Evolutionary conservation across 164 flowering plant species (phyloP).

Genomic region (Annona squamosa): DNA sequence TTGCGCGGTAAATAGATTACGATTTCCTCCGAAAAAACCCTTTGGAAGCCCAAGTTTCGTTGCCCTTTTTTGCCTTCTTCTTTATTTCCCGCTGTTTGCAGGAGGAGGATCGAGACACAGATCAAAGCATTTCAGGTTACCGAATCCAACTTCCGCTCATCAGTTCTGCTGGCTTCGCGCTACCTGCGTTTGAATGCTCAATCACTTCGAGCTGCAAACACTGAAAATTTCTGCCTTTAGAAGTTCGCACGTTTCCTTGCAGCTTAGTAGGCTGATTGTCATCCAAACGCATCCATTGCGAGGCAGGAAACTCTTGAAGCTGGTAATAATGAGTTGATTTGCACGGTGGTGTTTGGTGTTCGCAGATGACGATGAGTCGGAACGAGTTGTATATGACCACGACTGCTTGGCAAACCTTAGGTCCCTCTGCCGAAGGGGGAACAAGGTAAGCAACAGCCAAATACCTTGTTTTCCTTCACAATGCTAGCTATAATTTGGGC

Average conservation of each 20-base stretch:
- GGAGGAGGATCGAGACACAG: slow-evolving; percentile 29
- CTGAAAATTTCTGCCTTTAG: neutral
- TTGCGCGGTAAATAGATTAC: slow-evolving; percentile 3
- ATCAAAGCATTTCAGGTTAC: slow-evolving; percentile 42
- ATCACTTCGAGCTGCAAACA: neutral
- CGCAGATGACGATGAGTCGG: slow-evolving; percentile 22
- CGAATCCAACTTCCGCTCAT: neutral
- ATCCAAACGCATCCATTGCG: neutral
- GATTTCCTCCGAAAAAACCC: neutral
- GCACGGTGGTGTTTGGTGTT: neutral
- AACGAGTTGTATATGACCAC: slow-evolving; percentile 1
- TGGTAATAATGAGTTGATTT: neutral
- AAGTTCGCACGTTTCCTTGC: neutral
- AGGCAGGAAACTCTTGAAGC: neutral
- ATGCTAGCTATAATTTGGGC: too few relatives aligned
- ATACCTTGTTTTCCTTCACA: too few relatives aligned
- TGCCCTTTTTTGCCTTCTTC: neutral
- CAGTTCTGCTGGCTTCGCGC: neutral
- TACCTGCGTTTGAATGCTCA: neutral
- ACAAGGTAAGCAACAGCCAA: neutral
- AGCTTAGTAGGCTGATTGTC: neutral
- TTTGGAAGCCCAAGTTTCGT: neutral
- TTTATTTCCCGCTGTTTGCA: neutral
- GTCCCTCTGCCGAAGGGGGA: slow-evolving; percentile 5
- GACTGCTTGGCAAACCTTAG: slow-evolving; percentile 4